Conservation (phyloP, 176 grass and related monocot species). For the Raddia guianensis region DNA sequence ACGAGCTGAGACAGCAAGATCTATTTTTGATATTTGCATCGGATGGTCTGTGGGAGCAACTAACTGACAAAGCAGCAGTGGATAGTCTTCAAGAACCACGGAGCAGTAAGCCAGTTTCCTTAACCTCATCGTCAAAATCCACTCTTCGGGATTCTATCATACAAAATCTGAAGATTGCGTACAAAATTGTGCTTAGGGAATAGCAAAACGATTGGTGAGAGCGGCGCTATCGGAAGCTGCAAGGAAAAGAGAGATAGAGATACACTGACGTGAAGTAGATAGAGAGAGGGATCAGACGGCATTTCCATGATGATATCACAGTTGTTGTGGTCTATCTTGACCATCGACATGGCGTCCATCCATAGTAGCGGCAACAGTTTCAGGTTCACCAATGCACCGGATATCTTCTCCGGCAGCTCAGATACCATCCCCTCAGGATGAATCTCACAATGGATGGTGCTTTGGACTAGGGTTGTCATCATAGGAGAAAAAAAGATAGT, state of each 20-base stretch:
- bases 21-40: conserved; percentile 65
- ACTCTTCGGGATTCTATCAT: not conserved
- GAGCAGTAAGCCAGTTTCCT: conserved; percentile 37
- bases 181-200: conserved; percentile 48
- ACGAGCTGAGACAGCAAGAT: conserved; percentile 49
- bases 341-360: not conserved
- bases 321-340: conserved; percentile 62
- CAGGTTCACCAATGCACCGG: conserved; percentile 31
- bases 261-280: conserved; percentile 52
- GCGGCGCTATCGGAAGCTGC: conserved; percentile 56
- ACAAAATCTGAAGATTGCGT: conserved; percentile 13
- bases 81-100: conserved; percentile 58
- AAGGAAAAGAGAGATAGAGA: conserved; percentile 62
- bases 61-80: conserved; percentile 49
- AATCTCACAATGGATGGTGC: not conserved
- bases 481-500: no score
- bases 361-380: not conserved
- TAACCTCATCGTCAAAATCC: not conserved
- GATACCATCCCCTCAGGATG: conserved; percentile 10
- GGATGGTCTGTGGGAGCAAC: conserved; percentile 65
- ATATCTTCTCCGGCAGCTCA: conserved; percentile 36
- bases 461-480: not conserved
- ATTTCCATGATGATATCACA: conserved; percentile 65
- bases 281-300: conserved; percentile 40
- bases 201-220: conserved; percentile 51